Conservation (phyloP, 345 rosid genomes). For the Hibiscus mutabilis region DNA sequence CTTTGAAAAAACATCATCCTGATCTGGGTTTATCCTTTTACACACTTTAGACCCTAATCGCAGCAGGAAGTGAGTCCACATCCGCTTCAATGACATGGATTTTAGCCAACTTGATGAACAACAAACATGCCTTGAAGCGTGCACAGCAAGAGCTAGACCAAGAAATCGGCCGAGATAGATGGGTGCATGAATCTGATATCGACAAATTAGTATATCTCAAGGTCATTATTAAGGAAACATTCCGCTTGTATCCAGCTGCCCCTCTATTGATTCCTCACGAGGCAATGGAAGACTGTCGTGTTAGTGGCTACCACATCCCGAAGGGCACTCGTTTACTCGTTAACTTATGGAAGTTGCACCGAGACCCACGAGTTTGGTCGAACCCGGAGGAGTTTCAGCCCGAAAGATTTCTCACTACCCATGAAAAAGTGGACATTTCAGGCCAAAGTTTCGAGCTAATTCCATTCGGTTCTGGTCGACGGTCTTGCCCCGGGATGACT, state of each 20-base stretch:
- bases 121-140: constrained; percentile 8
- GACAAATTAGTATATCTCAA: constrained; percentile 16
- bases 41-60: constrained; percentile 18
- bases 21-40: background rate
- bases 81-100: constrained; percentile 26
- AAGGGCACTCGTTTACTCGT: constrained; percentile 25
- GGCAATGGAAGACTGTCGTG: constrained; percentile 23
- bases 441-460: constrained; percentile 21
- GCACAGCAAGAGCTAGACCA: constrained; percentile 29
- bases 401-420: constrained; percentile 18
- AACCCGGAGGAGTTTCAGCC: constrained; percentile 21
- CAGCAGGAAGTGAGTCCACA: constrained; percentile 29
- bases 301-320: constrained; percentile 16
- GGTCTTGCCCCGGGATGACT: constrained; percentile 22
- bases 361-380: constrained; percentile 29
- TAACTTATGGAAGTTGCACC: constrained; percentile 31
- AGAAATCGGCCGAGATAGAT: constrained; percentile 1
- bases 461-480: constrained; percentile 29
- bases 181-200: constrained; percentile 20
- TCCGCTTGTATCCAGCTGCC: constrained; percentile 23
- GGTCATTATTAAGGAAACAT: constrained; percentile 3
- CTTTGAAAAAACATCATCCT: too few species aligned
- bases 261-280: constrained; percentile 26
- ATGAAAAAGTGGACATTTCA: background rate
- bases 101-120: constrained; percentile 28